Evolutionary conservation across 257 asterid species (phyloP), one percentile per base, ranked within the genome.

Genomic region (Solanum habrochaites): DNA sequence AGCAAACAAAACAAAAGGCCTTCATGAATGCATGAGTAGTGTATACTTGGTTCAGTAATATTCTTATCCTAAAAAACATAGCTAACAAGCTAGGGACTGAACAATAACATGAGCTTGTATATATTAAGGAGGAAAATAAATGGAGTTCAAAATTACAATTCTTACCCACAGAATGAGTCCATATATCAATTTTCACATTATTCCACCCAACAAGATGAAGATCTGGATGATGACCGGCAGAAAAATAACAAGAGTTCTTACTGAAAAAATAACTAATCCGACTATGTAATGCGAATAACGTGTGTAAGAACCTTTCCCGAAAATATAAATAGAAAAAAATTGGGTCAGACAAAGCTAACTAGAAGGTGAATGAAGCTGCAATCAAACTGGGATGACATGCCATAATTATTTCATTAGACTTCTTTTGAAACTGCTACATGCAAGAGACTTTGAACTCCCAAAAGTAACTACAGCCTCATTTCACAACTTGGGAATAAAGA

Each of bases 131-230:
- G 85, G 25, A 52, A 60, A 70, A 64, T 27, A 62, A 83, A 78
- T 58, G 72, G 91, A 37, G 80, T 87, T 29, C 67, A 45, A 47
- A 15, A 29, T 62, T 56, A 80, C 62, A 72, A 85, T 52, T 72
- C 94, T 87, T 91, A 96, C 99, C 98, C 83, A 93, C 98, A 71
- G 95, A 96, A 89, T 97, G 98, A 4, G 99, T 95, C 98, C 98
- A 96, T 85, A 96, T 95, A 80, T 95, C 99, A 89, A 95, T 92
- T 91, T 90, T 91, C 89, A 95, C 92, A 32, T 93, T 97, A 95
- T 97, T 95, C 99, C 99, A 97, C 87, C 98, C 98, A 72, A 94
- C 95, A 85, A 97, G 98, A 94, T 97, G 99, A 89, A 97, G 97
- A 94, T 97, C 98, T 2, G 98, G 99, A 92, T 97, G 98, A 88